Evolutionary conservation across 306 rosid genomes (phyloP), one percentile per base, ranked within the genome.

Genomic region (Senna tora): DNA sequence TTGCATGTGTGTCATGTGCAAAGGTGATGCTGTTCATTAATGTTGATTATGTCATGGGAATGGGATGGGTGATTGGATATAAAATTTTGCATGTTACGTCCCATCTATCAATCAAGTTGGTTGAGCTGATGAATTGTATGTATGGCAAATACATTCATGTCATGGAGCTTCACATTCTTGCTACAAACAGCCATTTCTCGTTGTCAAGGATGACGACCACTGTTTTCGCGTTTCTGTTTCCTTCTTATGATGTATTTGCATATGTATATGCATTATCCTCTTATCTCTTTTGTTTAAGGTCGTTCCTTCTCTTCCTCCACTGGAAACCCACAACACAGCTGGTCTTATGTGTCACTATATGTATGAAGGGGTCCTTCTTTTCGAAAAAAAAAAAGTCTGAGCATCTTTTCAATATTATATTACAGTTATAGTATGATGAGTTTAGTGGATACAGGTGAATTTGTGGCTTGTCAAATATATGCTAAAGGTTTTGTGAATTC

Each of bases 171-270:
- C 54, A 5, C 20, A 20, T 77, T 81, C 14, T 34, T 70, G 38
- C 7, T 65, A 55, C 81, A 73, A 78, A 78, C 70, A 15, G 49
- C 85, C 96, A 87, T 60, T 87, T 80, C 80, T 81, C 69, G 3
- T 5, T 2, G 77, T 86, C 49, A 76, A 75, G 52, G 33, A 72
- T 84, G 97, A 86, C 80, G 83, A 83, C 3, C 5, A 72, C 49
- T 19, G 60, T n/a, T 12, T 43, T 43, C 70, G 17, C 61, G 72
- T 60, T 81, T 60, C 45, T 58, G 59, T 57, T 80, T 67, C 16
- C 30, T 70, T 17, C 65, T 17, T 42, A 25, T 36, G 30, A 16
- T 78, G 71, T 25, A 25, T 25, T 1, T 25, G 30, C 3, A 25
- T 25, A 25, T 25, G 30, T 25, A 25, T 25, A 59, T 63, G 81